Base-by-base conservation (phyloP, 768 basidiomycete genomes). In the Calocybe gangraenosa region DNA sequence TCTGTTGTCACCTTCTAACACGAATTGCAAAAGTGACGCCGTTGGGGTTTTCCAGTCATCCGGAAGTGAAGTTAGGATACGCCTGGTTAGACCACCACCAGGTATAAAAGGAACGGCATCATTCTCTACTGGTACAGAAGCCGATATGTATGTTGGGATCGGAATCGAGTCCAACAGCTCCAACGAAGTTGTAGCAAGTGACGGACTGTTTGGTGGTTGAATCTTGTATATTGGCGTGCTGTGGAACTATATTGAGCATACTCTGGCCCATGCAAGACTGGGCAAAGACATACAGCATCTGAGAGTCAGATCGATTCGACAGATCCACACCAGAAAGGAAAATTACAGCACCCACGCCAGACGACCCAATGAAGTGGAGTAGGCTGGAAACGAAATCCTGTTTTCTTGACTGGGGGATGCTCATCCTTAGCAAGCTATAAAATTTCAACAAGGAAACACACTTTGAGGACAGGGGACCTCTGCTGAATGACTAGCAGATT, bases 1-100 rank as follows among this genome's bases (percentile, higher is more conserved):
- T 47, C 82, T 71, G 54, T 92, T 92, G 60, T 92, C 90, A 1
- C 90, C 89, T 58, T 92, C 89, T 47, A 87, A 68, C 9, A 81
- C 87, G 57, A 87, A 92, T 37, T 87, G 84, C 38, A 89, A 66
- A 8, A 92, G 61, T 13, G 75, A 69, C 0, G 74, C 78, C 0
- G 73, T 76, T 18, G 83, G 82, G 33, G 76, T 70, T 15, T 68
- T 54, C 73, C 76, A 79, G 31, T 60, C 53, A 32, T 58, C 30
- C 0, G 80, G 73, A 19, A 90, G 56, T 6, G 84, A 74, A 2
- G 71, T 70, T 5, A 92, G 65, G 37, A 92, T 67, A 20, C 84
- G 74, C 33, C 79, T 73, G 0, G 84, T 80, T 21, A 92, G 65
- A 2, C 90, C 90, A 25, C 85, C 85, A 13, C 86, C 85, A 0